phyloP scores from a whole-genome alignment of 495 filamentous ascomycete genomes.

The Aspergillus cristatus region DNA sequence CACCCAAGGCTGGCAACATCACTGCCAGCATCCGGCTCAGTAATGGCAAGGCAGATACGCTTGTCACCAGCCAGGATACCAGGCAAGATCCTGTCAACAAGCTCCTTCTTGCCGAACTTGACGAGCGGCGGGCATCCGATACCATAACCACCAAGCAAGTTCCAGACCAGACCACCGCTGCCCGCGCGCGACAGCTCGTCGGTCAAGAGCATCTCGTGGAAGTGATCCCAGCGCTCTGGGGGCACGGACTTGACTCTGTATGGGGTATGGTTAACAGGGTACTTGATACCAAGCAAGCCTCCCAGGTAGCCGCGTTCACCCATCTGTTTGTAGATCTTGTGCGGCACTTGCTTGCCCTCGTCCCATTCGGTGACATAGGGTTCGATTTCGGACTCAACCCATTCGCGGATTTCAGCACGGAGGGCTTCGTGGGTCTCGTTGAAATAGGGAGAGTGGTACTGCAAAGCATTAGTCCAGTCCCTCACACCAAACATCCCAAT shows the following conservation, averaged over 20 bases:
- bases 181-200: conserved; percentile 85
- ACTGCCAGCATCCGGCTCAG: conserved; percentile 70
- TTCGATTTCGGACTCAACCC: conserved; percentile 85
- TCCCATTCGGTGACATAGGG: conserved; percentile 95
- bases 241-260: conserved; percentile 66
- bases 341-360: conserved; percentile 80
- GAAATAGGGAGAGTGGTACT: conserved; percentile 95
- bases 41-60: conserved; percentile 85
- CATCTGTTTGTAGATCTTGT: conserved; percentile 88
- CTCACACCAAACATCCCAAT: neutral
- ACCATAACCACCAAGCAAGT: conserved; percentile 86
- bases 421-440: conserved; percentile 87
- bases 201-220: conserved; percentile 91
- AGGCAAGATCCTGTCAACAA: conserved; percentile 78
- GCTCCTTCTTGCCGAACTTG: conserved; percentile 81
- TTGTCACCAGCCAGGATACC: conserved; percentile 87
- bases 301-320: conserved; percentile 87
- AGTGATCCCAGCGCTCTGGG: conserved; percentile 90
- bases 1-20: conserved; percentile 94
- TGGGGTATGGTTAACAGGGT: conserved; percentile 62
- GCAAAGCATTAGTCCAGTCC: neutral
- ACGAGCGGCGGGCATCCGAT: conserved; percentile 88
- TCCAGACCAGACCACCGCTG: conserved; percentile 97
- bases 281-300: conserved; percentile 72
- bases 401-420: conserved; percentile 80